Base-by-base conservation (phyloP, 495 filamentous ascomycete genomes). In the Neurospora pannonica region DNA sequence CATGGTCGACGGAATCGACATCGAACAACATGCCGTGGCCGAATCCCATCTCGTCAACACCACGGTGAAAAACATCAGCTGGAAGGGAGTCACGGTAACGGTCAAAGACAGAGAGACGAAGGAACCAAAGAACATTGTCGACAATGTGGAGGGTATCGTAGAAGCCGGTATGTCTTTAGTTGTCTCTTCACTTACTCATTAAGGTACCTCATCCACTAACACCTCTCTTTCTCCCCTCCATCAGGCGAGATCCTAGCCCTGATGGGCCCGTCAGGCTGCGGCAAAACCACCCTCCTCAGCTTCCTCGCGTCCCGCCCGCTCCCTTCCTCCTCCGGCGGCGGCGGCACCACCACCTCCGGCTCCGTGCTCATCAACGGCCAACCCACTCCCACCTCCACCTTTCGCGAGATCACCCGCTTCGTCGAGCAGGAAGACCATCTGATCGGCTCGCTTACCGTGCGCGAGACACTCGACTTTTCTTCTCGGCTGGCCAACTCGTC, bases 371-470 rank as follows among this genome's bases (percentile, higher is more conserved):
- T 94, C 74, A 92, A 94, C 78, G 90, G 90, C 40, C 19, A 13
- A 42, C 76, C 73, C 0, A 77, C 78, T 31, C 78, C 84, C 4
- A 80, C 83, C 9, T 72, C 79, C 24, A 76, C 76, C 31, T 86
- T 90, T 75, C 82, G 85, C 17, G 82, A 85, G 31, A 83, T 93
- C 71, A 89, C 84, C 69, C 88, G 89, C 24, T 94, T 93, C 78
- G 93, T 97, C 15, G 93, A 97, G 86, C 93, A 95, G 82, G 92
- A 95, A 72, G 93, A 97, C 85, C 88, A 92, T 4, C 84, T 97
- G 6, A 91, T 94, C 67, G 93, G 93, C 19, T 90, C 90, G 0
- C 84, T 95, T 74, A 95, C 92, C 0, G 92, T 94, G 15, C 84
- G 84, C 24, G 93, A 97, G 82, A 95, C 93, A 1, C 81, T 97